Evolutionary conservation across 495 filamentous ascomycete genomes (phyloP).

Genomic region (Xylaria grammica): DNA sequence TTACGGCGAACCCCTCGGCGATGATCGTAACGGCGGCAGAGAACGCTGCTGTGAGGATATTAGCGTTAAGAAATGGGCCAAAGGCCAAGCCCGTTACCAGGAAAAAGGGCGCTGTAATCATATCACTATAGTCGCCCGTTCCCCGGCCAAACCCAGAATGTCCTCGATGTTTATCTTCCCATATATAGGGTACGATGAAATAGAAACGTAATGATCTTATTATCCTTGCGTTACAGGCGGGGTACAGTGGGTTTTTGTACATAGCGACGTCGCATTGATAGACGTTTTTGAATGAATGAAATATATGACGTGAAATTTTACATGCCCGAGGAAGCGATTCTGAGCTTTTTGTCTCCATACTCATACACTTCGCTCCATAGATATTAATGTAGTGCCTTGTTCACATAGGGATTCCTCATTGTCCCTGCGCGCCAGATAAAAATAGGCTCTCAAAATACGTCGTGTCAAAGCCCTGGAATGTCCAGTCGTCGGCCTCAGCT

Average conservation of each 20-base stretch:
- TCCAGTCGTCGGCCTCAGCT: slow-evolving; percentile 46
- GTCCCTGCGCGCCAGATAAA: slow-evolving; percentile 17
- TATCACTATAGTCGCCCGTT: slow-evolving; percentile 25
- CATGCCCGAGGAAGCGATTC: not conserved
- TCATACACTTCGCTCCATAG: not conserved
- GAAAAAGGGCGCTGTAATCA: slow-evolving; percentile 30
- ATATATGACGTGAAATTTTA: not conserved
- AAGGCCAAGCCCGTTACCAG: slow-evolving; percentile 18
- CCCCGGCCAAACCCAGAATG: slow-evolving; percentile 3
- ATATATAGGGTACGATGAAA: not conserved
- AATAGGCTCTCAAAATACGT: slow-evolving; percentile 42
- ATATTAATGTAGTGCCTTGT: too few species aligned
- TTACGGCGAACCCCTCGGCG: slow-evolving; percentile 64
- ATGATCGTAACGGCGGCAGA: slow-evolving; percentile 65
- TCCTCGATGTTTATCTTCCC: not conserved
- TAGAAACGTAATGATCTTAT: not conserved
- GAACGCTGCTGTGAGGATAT: slow-evolving; percentile 57
- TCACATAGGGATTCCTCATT: not conserved
- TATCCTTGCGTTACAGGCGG: not conserved
- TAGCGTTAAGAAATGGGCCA: slow-evolving; percentile 30
- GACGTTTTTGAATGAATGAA: not conserved
- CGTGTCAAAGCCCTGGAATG: slow-evolving; percentile 49
- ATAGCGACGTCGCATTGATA: not conserved
- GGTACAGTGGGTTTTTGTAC: slow-evolving; percentile 7
- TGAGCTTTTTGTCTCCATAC: not conserved